Percentiles rank a stretch among this genome's conserved stretches.
Evolutionary conservation across 2,329 filamentous ascomycete species (phyloP).

Genomic region (Alternaria rosae): DNA sequence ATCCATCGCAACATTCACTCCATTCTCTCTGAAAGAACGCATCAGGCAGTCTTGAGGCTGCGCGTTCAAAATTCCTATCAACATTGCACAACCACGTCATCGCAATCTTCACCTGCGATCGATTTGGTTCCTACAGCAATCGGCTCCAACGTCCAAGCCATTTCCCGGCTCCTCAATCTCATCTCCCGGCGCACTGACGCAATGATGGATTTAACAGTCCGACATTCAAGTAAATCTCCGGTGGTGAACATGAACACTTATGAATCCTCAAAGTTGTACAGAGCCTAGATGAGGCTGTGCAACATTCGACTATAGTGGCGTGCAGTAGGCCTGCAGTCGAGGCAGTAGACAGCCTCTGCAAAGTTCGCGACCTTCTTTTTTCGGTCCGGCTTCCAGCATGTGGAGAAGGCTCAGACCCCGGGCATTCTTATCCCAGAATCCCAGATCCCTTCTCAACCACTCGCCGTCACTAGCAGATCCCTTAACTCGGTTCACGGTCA

Average conservation of each 20-base stretch:
- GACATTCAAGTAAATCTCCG: neutral
- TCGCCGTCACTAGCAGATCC: slow-evolving; percentile 8
- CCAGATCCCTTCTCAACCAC: slow-evolving; percentile 2
- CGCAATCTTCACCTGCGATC: neutral
- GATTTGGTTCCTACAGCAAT: neutral
- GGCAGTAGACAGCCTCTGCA: neutral
- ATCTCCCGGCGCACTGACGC: neutral
- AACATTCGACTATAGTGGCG: neutral
- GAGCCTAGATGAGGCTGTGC: neutral
- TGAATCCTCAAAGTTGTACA: neutral
- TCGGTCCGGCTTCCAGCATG: slow-evolving; percentile 16
- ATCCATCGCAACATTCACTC: neutral
- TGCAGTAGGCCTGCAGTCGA: slow-evolving; percentile 3
- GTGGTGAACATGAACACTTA: neutral
- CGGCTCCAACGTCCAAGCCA: neutral
- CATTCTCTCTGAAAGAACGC: neutral
- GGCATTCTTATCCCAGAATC: slow-evolving; percentile 9
- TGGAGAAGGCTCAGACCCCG: slow-evolving; percentile 10
- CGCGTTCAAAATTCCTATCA: neutral
- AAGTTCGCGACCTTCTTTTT: slow-evolving; percentile 10
- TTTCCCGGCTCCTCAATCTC: neutral
- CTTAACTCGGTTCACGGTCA: slow-evolving; percentile 15
- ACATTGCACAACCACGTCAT: neutral
- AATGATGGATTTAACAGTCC: neutral
- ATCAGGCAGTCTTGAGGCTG: neutral